Percentiles rank a stretch among this genome's conserved stretches.
Conservation (phyloP, 1,284 basidiomycete species). For the Ganoderma boninense region DNA sequence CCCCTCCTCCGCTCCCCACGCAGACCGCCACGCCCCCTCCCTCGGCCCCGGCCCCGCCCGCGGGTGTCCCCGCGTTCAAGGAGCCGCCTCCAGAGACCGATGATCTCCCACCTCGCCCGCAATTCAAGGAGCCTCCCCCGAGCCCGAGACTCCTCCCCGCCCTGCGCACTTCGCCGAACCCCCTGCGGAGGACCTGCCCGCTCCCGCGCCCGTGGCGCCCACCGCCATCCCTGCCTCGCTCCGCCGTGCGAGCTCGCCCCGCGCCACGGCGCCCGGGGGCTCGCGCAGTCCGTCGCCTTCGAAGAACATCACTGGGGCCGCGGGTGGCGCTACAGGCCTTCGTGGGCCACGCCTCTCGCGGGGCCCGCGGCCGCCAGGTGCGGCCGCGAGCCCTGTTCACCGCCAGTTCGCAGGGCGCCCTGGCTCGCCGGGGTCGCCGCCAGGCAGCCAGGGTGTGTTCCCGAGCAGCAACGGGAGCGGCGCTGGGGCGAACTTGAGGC, state of each 20-base stretch:
- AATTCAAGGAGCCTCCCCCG: constrained; percentile 59
- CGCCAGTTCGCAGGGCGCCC: constrained; percentile 40
- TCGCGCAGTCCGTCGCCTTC: constrained; percentile 53
- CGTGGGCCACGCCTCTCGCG: constrained; percentile 63
- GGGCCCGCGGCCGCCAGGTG: constrained; percentile 58
- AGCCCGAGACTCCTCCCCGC: constrained; percentile 40
- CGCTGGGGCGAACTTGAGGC: constrained; percentile 28
- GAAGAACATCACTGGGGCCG: constrained; percentile 43
- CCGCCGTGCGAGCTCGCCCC: constrained; percentile 43
- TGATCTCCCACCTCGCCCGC: constrained; percentile 54
- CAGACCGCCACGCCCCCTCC: constrained; percentile 12
- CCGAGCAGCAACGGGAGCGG: constrained; percentile 12
- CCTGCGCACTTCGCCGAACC: constrained; percentile 40
- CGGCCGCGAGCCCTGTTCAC: constrained; percentile 64
- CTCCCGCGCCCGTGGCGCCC: constrained; percentile 30
- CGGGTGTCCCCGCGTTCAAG: constrained; percentile 43
- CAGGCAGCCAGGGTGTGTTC: constrained; percentile 27
- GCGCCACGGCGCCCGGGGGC: constrained; percentile 34
- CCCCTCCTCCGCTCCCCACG: constrained; percentile 41
- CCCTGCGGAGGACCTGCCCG: constrained; percentile 40
- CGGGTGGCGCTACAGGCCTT: constrained; percentile 54
- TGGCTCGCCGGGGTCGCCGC: constrained; percentile 41
- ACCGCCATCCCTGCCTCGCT: constrained; percentile 52
- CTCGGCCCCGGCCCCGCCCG: constrained; percentile 18
- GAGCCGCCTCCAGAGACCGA: constrained; percentile 50